phyloP scores from a whole-genome alignment of 108 stramenopile species.

The Aureococcus anophagefferens region DNA sequence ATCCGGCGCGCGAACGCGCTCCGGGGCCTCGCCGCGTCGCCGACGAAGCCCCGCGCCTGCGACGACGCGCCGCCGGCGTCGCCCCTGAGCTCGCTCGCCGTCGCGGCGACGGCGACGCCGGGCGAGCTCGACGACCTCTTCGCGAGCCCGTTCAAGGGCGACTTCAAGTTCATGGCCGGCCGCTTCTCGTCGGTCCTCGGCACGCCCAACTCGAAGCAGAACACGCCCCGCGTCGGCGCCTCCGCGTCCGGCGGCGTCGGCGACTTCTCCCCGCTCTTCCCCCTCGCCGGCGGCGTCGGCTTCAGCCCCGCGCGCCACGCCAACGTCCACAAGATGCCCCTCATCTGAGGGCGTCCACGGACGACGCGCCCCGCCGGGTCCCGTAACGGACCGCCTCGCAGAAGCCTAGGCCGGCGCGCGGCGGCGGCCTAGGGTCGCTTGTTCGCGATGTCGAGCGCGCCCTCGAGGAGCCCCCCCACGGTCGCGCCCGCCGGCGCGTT shows the following conservation, averaged over 20 bases:
- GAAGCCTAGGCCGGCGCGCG: too few species aligned
- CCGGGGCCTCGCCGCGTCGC: too few species aligned
- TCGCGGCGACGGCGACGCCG: background rate
- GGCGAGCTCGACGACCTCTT: background rate
- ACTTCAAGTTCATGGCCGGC: background rate
- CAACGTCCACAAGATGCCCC: background rate
- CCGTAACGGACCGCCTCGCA: too few species aligned
- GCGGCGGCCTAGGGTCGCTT: too few species aligned
- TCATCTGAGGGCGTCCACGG: too few species aligned
- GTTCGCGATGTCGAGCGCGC: too few species aligned
- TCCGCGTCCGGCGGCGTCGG: background rate
- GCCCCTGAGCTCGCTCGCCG: background rate
- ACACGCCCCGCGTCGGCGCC: background rate
- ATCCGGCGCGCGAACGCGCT: background rate
- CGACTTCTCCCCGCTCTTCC: too few species aligned
- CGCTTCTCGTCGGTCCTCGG: background rate
- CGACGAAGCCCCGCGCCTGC: background rate
- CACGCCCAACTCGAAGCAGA: background rate
- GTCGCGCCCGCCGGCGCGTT: too few species aligned
- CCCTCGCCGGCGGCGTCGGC: background rate
- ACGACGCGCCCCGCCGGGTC: too few species aligned
- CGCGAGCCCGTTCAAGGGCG: background rate
- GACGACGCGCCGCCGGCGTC: background rate
- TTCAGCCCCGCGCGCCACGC: background rate
- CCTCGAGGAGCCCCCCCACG: too few species aligned